Evolutionary conservation across 116 monocot genomes (phyloP), one percentile per base, ranked within the genome.

Genomic region (Zostera marina): DNA sequence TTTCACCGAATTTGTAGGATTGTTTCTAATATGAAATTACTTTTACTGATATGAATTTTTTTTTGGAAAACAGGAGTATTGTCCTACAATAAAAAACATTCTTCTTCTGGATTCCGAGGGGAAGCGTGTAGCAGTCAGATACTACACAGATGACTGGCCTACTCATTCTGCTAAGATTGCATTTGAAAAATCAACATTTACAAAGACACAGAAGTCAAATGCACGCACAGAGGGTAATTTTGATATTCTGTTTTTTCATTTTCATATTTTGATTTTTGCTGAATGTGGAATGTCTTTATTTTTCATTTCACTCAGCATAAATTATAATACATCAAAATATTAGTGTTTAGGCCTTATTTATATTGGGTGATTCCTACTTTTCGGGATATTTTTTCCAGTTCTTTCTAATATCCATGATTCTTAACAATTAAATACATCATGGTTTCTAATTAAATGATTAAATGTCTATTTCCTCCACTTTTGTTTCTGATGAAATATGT

Each of bases 111-210:
- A 73, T 42, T 68, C 73, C 21, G 62, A 73, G n/a, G 73, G 73
- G 44, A 73, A 68, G 57, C 73, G 73, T 24, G 73, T 73, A 26
- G 73, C 73, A 59, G 73, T 63, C 41, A 73, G 68, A 51, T 73
- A 73, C 21, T 73, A 56, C 12, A 52, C 73, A 20, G 73, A 73
- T 63, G 73, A 73, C 43, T 73, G 73, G 73, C 67, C 73, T 25
- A 73, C 68, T 32, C 63, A 56, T 53, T 24, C 61, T 58, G 51
- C 73, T 23, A 73, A 73, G 49, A 52, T 73, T 52, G 73, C 68
- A 56, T 73, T 68, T 68, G 73, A 73, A 44, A 63, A 73, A 53
- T 63, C 63, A 4, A 58, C 68, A 43, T 73, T 68, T 52, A 68
- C 68, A n/a, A 73, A 68, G 39, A 73, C 73, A 52, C 73, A 63